Conservation (phyloP, 2,329 filamentous ascomycete species). For the Nemania serpens region DNA sequence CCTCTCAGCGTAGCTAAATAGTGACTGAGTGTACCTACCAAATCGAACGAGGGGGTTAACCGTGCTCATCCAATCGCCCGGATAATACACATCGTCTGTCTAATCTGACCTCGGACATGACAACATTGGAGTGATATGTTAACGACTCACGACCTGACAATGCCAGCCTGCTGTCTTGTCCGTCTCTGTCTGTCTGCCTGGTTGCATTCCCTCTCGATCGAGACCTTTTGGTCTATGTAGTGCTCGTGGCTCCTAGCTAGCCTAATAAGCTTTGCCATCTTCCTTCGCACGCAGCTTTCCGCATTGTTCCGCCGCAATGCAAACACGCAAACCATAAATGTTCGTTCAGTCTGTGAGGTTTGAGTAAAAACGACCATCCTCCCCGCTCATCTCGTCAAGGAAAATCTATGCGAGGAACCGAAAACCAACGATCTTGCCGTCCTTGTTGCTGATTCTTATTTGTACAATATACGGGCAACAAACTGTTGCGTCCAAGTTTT, state of each 20-base stretch:
- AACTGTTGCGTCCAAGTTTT: slow-evolving; percentile 9
- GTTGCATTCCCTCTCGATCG: slow-evolving; percentile 1
- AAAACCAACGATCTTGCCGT: slow-evolving; percentile 12
- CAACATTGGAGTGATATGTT: too few species aligned
- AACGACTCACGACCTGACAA: not conserved
- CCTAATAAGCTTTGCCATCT: not conserved
- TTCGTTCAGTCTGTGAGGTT: slow-evolving; percentile 24
- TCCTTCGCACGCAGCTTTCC: not conserved
- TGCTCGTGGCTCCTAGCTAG: slow-evolving; percentile 3
- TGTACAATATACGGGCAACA: slow-evolving; percentile 23
- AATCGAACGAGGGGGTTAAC: not conserved
- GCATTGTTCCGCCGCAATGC: not conserved
- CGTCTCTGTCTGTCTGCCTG: not conserved
- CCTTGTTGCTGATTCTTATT: slow-evolving; percentile 10
- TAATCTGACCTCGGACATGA: too few species aligned
- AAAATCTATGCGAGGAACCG: slow-evolving; percentile 19
- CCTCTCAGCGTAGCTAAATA: not conserved
- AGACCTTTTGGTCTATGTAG: not conserved
- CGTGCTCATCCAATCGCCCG: not conserved
- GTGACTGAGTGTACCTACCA: too few species aligned
- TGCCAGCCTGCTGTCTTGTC: slow-evolving; percentile 1
- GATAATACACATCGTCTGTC: not conserved
- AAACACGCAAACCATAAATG: slow-evolving; percentile 16
- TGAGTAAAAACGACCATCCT: slow-evolving; percentile 14
- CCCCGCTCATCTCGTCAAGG: slow-evolving; percentile 15